Conservation (phyloP, 345 rosid species). For the Acer campestre region DNA sequence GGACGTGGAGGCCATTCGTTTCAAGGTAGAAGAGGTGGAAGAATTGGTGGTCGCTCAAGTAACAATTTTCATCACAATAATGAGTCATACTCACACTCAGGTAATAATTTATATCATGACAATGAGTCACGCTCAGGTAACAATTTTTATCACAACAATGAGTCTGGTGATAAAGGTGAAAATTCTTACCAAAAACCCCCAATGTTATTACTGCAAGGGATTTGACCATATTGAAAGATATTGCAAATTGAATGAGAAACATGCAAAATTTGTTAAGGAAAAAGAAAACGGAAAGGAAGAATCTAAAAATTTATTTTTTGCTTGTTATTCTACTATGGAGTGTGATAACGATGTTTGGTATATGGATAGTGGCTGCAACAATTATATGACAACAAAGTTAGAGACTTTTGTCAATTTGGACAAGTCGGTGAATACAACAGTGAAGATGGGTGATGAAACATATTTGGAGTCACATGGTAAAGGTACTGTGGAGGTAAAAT, state of each 20-base stretch:
- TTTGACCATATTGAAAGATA: no score
- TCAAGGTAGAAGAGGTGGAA: no score
- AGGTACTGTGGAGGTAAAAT: background rate
- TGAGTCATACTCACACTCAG: no score
- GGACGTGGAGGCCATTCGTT: no score
- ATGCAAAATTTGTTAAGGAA: background rate
- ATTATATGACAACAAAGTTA: background rate
- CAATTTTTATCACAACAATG: no score
- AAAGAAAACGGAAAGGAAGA: background rate
- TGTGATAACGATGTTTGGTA: background rate
- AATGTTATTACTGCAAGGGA: no score
- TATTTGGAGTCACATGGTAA: background rate
- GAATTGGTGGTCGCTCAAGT: no score
- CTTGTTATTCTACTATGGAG: background rate
- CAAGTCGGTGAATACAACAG: background rate
- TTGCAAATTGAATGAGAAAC: background rate
- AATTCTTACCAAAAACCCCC: no score
- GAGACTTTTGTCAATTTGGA: background rate
- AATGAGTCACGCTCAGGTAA: no score
- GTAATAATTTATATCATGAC: no score
- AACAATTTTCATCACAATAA: no score
- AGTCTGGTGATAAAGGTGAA: no score
- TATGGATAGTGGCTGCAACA: background rate
- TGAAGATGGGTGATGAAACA: background rate
- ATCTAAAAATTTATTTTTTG: background rate